Conservation (phyloP, 1,284 basidiomycete genomes). For the Rhodotorula sp. region DNA sequence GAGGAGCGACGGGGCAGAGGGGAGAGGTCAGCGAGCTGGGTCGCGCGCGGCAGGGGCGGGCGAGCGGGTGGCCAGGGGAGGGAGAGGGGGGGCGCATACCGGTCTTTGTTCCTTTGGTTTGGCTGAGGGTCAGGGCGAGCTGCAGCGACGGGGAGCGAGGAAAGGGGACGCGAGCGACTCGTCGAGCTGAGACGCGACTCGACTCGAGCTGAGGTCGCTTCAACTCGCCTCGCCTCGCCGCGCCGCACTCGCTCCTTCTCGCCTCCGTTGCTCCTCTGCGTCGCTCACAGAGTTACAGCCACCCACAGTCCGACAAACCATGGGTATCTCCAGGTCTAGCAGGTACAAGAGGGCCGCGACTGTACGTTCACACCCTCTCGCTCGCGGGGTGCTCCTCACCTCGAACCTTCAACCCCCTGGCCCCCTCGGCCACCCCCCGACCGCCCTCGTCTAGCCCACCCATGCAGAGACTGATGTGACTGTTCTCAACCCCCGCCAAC, state of each 20-base stretch:
- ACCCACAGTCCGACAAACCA: constrained; percentile 10
- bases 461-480: no score
- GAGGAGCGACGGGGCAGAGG: not conserved
- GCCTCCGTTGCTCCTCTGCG: not conserved
- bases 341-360: constrained; percentile 91
- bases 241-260: not conserved
- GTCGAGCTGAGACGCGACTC: not conserved
- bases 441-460: not conserved
- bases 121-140: no score
- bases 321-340: constrained; percentile 77
- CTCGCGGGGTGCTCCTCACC: not conserved
- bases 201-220: not conserved
- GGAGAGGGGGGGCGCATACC: not conserved
- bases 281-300: constrained; percentile 9
- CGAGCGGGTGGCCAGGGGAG: not conserved
- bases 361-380: constrained; percentile 49
- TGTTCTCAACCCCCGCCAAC: not conserved
- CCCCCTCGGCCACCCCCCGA: not conserved
- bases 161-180: not conserved
- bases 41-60: not conserved
- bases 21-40: not conserved
- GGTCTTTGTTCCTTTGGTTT: no score
- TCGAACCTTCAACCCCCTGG: not conserved
- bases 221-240: not conserved
- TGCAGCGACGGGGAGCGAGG: not conserved